Evolutionary conservation across 1,284 basidiomycete genomes (phyloP).

Genomic region (Macrocystidia cucumis): DNA sequence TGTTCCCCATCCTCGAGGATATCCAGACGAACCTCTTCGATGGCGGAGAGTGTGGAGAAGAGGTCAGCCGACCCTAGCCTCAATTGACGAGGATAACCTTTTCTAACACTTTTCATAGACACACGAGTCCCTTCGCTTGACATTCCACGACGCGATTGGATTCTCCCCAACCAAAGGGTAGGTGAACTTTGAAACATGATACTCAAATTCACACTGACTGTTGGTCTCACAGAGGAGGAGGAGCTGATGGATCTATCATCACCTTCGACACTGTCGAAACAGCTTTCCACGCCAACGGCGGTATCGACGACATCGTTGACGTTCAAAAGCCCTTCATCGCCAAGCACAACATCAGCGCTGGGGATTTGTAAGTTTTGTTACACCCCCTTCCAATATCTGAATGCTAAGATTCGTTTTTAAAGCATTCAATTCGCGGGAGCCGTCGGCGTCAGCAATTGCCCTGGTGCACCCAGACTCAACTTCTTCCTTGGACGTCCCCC

Average conservation of each 20-base stretch:
- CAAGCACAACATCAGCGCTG: constrained; percentile 20
- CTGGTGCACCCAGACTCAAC: constrained; percentile 29
- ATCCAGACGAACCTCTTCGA: constrained; percentile 33
- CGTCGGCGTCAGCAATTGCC: constrained; percentile 26
- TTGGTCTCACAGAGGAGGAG: constrained; percentile 20
- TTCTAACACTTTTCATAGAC: constrained; percentile 12
- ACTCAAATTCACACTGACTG: neutral
- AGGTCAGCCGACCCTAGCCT: constrained; percentile 14
- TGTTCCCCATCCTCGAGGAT: constrained; percentile 29
- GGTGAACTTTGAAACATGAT: neutral
- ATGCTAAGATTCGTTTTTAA: neutral
- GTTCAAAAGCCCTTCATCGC: constrained; percentile 22
- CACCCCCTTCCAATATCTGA: neutral
- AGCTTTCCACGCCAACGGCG: constrained; percentile 24
- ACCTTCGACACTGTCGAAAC: constrained; percentile 25
- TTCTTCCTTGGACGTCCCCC: constrained; percentile 29
- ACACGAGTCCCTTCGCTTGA: constrained; percentile 33
- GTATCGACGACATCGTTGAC: constrained; percentile 28
- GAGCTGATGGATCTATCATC: constrained; percentile 34
- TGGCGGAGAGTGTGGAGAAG: constrained; percentile 31
- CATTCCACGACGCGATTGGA: constrained; percentile 39
- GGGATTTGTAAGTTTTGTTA: constrained; percentile 24
- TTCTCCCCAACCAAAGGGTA: constrained; percentile 22
- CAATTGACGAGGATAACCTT: neutral
- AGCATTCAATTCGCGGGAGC: neutral